Conservation (phyloP, 495 filamentous ascomycete genomes). For the Amphirosellinia nigrospora region DNA sequence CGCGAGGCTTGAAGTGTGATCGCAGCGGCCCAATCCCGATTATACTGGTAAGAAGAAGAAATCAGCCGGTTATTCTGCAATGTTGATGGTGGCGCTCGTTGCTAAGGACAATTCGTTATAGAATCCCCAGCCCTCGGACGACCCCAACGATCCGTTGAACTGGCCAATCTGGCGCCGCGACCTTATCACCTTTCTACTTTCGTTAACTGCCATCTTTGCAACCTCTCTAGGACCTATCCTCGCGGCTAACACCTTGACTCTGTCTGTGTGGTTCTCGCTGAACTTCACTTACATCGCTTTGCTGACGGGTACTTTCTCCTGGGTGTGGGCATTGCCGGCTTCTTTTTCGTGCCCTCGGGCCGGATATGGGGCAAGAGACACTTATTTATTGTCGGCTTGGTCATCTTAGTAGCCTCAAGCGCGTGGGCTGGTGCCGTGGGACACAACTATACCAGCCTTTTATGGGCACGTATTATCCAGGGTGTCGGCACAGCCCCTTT, state of each 20-base stretch:
- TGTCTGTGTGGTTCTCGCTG: constrained; percentile 62
- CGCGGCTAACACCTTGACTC: constrained; percentile 81
- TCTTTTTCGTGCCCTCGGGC: constrained; percentile 86
- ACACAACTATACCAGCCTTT: constrained; percentile 68
- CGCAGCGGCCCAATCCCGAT: constrained; percentile 68
- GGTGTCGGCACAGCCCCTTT: constrained; percentile 78
- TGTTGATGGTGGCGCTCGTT: constrained; percentile 23
- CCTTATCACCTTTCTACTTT: constrained; percentile 76
- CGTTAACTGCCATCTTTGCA: constrained; percentile 78
- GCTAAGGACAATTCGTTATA: constrained; percentile 50
- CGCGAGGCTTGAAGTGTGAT: constrained; percentile 72
- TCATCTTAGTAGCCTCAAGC: constrained; percentile 73
- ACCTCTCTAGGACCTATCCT: constrained; percentile 82
- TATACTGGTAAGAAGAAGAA: constrained; percentile 77
- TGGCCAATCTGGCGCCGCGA: constrained; percentile 92
- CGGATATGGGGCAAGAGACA: constrained; percentile 92
- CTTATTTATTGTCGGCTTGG: constrained; percentile 78
- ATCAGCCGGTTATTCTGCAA: constrained; percentile 51
- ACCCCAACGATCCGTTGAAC: constrained; percentile 82
- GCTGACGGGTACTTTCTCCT: constrained; percentile 89
- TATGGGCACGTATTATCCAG: constrained; percentile 79
- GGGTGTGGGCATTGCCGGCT: constrained; percentile 78
- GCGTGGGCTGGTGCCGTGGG: constrained; percentile 79
- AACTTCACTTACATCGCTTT: constrained; percentile 76
- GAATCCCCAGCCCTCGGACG: constrained; percentile 79